Base-by-base conservation (phyloP, 345 rosid genomes). In the Citrus medica region DNA sequence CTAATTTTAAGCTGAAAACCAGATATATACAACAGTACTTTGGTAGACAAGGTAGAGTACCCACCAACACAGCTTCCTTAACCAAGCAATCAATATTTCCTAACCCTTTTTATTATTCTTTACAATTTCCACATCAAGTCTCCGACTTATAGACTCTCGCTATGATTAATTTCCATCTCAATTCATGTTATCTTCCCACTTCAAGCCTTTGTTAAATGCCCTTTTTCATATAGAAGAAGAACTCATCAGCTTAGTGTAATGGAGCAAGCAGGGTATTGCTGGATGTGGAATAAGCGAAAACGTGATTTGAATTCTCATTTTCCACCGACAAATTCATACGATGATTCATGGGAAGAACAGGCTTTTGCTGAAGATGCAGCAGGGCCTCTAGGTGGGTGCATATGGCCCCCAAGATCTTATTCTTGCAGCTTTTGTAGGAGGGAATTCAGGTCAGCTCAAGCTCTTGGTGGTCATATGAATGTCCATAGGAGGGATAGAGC, bases 361-460 rank as follows among this genome's bases (percentile, higher is more conserved):
- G 98, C 94, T 73, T 94, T 94, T 65, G 94, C 97, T 0, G 92
- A 89, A 82, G 98, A 94, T 80, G 89, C 95, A 1, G 86, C 92
- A 2, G 95, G 95, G 55, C 42, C 89, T 30, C 83, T 80, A 27
- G 90, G 86, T 27, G 92, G 92, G 3, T 86, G 90, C 73, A 69
- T 87, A 77, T 94, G 98, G 97, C 98, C 98, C n/a, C 97, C 98
- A 24, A 93, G 97, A 87, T 92, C 92, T 78, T 92, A 94, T 79
- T 79, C 93, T 65, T 94, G 98, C 71, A 92, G 90, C 88, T 92
- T 92, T 53, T 94, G 98, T 72, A 87, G 88, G 72, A 85, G 97
- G 85, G 95, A 94, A 79, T 94, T 94, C 77, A 85, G 88, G 82
- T 92, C 96, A 69, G 97, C 97, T 76, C 98, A 90, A 89, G 98